A percentile compares a stretch with the other conserved stretches of the same genome.
Conservation (phyloP, 441 rosid species). For the Cnidoscolus chayamansa region DNA sequence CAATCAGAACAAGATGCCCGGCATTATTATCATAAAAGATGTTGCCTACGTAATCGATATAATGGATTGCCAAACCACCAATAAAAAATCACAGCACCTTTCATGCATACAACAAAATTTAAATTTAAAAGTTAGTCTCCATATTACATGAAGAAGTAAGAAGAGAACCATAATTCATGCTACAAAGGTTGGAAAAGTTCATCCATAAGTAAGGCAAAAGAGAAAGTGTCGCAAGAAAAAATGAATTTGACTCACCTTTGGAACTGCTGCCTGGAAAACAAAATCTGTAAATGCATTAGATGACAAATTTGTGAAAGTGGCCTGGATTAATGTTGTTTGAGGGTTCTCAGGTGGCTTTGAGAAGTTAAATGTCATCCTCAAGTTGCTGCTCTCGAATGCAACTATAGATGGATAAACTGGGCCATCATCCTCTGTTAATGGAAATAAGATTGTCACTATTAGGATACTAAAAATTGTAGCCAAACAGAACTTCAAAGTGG, state of each 20-base stretch:
- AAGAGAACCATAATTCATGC: not conserved
- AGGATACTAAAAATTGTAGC: constrained; percentile 8
- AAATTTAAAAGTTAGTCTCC: not conserved
- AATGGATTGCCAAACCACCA: not conserved
- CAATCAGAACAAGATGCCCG: not conserved
- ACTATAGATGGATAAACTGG: constrained; percentile 67
- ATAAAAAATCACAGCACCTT: not conserved
- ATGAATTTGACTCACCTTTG: constrained; percentile 59
- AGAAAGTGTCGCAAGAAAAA: not conserved
- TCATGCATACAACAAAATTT: not conserved
- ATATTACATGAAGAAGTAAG: not conserved
- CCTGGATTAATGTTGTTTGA: constrained; percentile 61
- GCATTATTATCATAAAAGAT: not conserved
- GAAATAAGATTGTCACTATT: constrained; percentile 24
- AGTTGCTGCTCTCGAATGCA: constrained; percentile 82
- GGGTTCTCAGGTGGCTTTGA: constrained; percentile 77
- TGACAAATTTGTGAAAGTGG: constrained; percentile 76
- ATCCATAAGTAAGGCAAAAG: not conserved
- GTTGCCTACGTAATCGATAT: not conserved
- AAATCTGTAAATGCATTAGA: constrained; percentile 63
- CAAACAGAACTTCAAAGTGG: constrained; percentile 19
- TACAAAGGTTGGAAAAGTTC: not conserved
- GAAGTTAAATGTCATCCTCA: constrained; percentile 76
- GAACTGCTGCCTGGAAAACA: constrained; percentile 97
- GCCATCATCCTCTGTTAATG: constrained; percentile 67